phyloP scores from a whole-genome alignment of 2,329 filamentous ascomycete genomes.

The Verticillium nonalfalfae region DNA sequence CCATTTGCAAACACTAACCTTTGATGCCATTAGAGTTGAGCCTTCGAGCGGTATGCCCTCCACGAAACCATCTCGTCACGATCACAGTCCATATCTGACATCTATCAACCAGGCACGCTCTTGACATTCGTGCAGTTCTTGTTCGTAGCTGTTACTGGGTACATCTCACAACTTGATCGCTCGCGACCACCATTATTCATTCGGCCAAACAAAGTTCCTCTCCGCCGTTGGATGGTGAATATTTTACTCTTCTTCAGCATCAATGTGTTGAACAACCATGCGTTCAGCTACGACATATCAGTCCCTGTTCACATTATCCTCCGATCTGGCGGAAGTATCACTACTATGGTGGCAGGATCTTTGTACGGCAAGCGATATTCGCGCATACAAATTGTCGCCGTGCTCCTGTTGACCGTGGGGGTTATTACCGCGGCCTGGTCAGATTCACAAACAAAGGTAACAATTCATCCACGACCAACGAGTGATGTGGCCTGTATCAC shows the following conservation, averaged over 20 bases:
- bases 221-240: constrained; percentile 80
- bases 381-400: constrained; percentile 71
- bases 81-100: background rate
- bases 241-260: constrained; percentile 88
- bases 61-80: background rate
- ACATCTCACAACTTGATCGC: constrained; percentile 66
- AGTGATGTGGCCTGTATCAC: constrained; percentile 9
- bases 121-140: constrained; percentile 86
- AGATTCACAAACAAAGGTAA: constrained; percentile 77
- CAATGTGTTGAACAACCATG: constrained; percentile 95
- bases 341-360: constrained; percentile 87
- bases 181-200: constrained; percentile 66
- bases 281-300: constrained; percentile 94
- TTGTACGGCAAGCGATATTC: constrained; percentile 82
- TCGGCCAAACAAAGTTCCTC: constrained; percentile 70
- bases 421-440: constrained; percentile 86
- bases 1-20: constrained; percentile 10
- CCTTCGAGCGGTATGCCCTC: constrained; percentile 64
- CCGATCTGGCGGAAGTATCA: constrained; percentile 89
- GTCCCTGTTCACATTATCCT: constrained; percentile 96
- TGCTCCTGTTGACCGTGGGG: constrained; percentile 75
- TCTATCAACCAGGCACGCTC: constrained; percentile 59
- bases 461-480: constrained; percentile 6
- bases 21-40: constrained; percentile 55
- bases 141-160: constrained; percentile 73